Conservation (phyloP, 1,139 yeast genomes). For the Saccharomyces hybrid region DNA sequence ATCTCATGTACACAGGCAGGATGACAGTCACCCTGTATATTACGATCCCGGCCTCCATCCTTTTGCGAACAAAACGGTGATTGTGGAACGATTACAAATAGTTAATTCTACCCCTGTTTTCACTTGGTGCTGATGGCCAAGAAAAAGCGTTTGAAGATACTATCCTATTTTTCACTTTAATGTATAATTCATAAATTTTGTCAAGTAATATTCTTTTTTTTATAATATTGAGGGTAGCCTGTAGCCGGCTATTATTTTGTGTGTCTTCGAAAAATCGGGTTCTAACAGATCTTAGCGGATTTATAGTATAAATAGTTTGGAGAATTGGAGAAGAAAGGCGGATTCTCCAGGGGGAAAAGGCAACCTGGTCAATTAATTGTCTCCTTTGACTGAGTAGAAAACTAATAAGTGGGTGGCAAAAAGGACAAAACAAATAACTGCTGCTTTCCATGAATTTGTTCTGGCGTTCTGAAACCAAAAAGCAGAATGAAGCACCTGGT, state of each 20-base stretch:
- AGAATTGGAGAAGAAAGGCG: neutral
- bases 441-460: neutral
- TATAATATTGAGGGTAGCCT: neutral
- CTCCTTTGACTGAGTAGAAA: neutral
- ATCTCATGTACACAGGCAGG: neutral
- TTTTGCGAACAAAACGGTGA: constrained; percentile 36
- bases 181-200: neutral
- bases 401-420: neutral
- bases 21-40: neutral
- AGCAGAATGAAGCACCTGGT: constrained; percentile 1
- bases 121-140: constrained; percentile 49
- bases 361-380: neutral
- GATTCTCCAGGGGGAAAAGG: neutral
- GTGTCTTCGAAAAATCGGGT: neutral
- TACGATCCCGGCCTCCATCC: neutral
- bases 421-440: neutral
- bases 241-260: neutral
- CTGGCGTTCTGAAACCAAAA: neutral
- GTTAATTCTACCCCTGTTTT: constrained; percentile 56
- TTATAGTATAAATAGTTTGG: neutral
- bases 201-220: neutral
- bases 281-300: neutral
- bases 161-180: neutral
- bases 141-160: neutral
- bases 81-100: constrained; percentile 55